Conservation (phyloP, 257 asterid species). For the Cruciata laevipes region DNA sequence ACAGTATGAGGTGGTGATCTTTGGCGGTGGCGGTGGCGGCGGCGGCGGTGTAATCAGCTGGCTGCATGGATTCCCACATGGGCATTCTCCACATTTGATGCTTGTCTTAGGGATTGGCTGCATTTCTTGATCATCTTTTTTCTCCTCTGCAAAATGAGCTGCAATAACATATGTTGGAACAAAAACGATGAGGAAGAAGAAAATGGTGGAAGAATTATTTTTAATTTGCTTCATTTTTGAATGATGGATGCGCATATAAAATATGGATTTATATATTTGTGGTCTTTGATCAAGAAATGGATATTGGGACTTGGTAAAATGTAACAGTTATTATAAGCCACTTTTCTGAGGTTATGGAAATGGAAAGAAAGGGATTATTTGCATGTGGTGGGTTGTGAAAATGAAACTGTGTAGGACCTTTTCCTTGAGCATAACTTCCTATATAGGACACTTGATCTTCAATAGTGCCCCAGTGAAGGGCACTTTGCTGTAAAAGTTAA, state of each 20-base stretch:
- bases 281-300: constrained; percentile 2
- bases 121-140: constrained; percentile 14
- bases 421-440: background rate
- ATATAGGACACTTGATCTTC: constrained; percentile 1
- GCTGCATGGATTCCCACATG: constrained; percentile 51
- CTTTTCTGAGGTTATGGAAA: constrained; percentile 16
- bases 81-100: constrained; percentile 66
- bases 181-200: constrained; percentile 8
- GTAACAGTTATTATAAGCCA: constrained; percentile 16
- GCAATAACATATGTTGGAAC: background rate
- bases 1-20: background rate
- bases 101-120: constrained; percentile 24
- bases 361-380: constrained; percentile 22
- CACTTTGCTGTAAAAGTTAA: background rate
- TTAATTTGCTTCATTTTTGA: background rate
- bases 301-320: constrained; percentile 30
- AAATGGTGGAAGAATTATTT: background rate
- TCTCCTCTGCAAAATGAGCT: constrained; percentile 8
- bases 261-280: background rate
- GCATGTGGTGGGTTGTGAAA: constrained; percentile 28
- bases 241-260: background rate
- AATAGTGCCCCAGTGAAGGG: background rate
- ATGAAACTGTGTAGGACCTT: constrained; percentile 32
- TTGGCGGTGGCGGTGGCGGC: constrained; percentile 21
- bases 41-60: constrained; percentile 23